Evolutionary conservation across 164 flowering plant genomes (phyloP).

Genomic region (Vitis cinerea): DNA sequence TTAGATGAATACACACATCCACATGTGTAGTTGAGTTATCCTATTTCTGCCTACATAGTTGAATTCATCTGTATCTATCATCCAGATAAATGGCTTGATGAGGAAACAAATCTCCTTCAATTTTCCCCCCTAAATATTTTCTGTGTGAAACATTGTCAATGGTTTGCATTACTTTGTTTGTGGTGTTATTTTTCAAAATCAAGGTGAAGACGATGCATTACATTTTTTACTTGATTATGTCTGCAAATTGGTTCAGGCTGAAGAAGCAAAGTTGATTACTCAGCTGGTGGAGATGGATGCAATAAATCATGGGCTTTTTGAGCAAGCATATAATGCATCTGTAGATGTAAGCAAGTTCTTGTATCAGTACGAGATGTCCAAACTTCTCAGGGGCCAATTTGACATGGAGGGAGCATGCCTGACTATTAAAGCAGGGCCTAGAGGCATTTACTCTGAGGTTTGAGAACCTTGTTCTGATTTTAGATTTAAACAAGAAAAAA

Average conservation of each 20-base stretch:
- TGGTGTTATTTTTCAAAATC: too few species aligned
- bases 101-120: too few species aligned
- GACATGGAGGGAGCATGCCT: conserved; percentile 84
- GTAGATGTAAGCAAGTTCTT: conserved; percentile 60
- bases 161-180: too few species aligned
- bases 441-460: conserved; percentile 54
- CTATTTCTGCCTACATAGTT: too few species aligned
- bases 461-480: conserved; percentile 3
- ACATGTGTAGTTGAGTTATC: too few species aligned
- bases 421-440: conserved; percentile 51
- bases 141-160: too few species aligned
- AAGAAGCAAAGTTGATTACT: conserved; percentile 82
- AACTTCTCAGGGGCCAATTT: conserved; percentile 68
- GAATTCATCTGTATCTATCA: too few species aligned
- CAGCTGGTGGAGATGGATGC: conserved; percentile 72
- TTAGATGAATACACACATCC: too few species aligned
- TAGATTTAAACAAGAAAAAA: neutral
- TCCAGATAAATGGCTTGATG: too few species aligned
- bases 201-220: neutral
- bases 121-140: too few species aligned
- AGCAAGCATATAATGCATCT: conserved; percentile 81
- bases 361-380: conserved; percentile 78
- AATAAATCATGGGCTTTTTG: conserved; percentile 57
- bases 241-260: conserved; percentile 51
- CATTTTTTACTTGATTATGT: neutral